Evolutionary conservation across 495 filamentous ascomycete genomes (phyloP), one percentile per base, ranked within the genome.

Genomic region (Aspergillus panamensis): DNA sequence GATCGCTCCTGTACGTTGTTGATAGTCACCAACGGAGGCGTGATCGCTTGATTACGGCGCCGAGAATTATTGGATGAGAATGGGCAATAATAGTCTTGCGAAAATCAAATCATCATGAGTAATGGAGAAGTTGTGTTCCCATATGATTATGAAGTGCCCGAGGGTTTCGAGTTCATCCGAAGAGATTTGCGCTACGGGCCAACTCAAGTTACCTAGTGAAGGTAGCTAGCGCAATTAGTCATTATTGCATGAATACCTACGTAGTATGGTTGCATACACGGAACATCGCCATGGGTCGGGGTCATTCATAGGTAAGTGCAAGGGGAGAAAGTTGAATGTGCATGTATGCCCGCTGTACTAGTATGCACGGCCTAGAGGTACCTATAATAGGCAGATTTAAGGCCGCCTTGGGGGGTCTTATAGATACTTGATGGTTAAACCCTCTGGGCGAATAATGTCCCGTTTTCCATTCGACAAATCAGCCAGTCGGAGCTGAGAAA

Each of bases 1-100:
- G 44, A 53, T 57, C 42, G 43, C 31, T 42, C 50, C n/a, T 45
- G 42, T 45, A 20, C 17, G 42, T 10, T 45, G 16, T 45, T 45
- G 42, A 45, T 45, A 45, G 42, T 45, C 16, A 45, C 10, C 16
- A 42, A 57, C 13, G 45, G 47, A 29, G 25, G 47, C 50, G 37
- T 33, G 51, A 37, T 60, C 44, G 58, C 44, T 51, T 49, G 58
- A 51, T 55, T 52, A 48, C 35, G 39, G 55, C 32, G n/a, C 45
- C 20, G 8, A 16, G 37, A 45, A 44, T 20, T 21, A 49, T 49
- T 49, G 47, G 47, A n/a, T 31, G 19, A 49, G 29, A 37, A 21
- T 44, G 10, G 40, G 9, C 44, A 56, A 17, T 7, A 17, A 17
- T 7, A 17, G 17, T 31, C 30, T 29, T 40, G 12, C 14, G 40